Evolutionary conservation across 306 rosid species (phyloP).

Genomic region (Clitoria ternatea): DNA sequence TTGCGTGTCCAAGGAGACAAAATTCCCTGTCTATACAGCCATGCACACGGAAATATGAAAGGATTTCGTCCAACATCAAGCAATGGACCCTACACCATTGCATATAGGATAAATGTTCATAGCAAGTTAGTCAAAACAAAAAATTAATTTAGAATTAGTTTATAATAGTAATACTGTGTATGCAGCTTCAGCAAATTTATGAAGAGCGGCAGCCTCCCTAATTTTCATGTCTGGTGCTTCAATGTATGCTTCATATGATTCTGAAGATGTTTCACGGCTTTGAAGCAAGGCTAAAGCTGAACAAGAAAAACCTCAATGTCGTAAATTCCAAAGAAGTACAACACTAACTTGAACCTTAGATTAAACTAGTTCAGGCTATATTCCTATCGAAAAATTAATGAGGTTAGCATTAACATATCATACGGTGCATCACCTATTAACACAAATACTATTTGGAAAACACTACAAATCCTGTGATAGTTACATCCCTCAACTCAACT

Average conservation of each 20-base stretch:
- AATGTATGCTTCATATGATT: constrained; percentile 38
- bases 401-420: neutral
- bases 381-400: neutral
- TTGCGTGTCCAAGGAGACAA: constrained; percentile 80
- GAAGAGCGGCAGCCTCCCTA: constrained; percentile 78
- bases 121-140: neutral
- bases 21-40: constrained; percentile 90
- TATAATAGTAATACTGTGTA: constrained; percentile 58
- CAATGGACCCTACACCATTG: constrained; percentile 77
- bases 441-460: neutral
- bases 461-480: neutral
- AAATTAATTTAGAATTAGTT: neutral
- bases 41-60: constrained; percentile 67
- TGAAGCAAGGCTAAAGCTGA: constrained; percentile 84
- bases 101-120: constrained; percentile 15
- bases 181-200: constrained; percentile 95
- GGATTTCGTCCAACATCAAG: constrained; percentile 94
- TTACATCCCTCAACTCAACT: neutral
- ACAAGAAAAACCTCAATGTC: constrained; percentile 28
- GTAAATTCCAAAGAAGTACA: neutral
- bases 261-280: constrained; percentile 41
- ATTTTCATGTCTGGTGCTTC: constrained; percentile 54
- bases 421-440: neutral
- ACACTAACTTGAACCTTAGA: neutral
- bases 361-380: neutral